These are phyloP conservation scores for Hericium rajendrae DNA, from an alignment of 768 basidiomycete genomes.

Conservation along the genomic window DNA sequence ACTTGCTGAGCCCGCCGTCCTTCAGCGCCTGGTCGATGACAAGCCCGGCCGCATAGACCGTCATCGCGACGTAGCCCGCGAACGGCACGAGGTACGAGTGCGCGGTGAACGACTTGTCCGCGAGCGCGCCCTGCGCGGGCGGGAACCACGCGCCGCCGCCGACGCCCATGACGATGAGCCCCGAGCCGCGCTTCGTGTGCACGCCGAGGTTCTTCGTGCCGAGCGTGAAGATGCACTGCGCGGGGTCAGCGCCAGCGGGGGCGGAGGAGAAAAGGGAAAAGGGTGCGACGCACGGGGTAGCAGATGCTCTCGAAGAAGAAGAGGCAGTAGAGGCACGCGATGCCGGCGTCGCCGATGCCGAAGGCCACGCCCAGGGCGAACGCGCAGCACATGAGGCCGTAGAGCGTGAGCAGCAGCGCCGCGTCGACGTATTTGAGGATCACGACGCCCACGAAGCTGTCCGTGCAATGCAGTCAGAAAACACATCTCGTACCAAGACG, in stretches of 20 bases:
- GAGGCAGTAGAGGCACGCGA: constrained; percentile 52
- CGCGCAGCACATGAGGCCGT: constrained; percentile 39
- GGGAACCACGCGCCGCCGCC: constrained; percentile 67
- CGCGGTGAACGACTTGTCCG: constrained; percentile 37
- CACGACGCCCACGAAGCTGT: constrained; percentile 48
- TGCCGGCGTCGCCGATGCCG: constrained; percentile 41
- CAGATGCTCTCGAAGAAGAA: constrained; percentile 76
- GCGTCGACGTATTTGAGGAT: constrained; percentile 59
- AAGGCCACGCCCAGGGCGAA: constrained; percentile 44
- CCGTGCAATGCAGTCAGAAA: background rate
- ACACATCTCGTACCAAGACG: background rate
- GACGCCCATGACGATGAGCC: constrained; percentile 58
- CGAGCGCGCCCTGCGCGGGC: constrained; percentile 47
- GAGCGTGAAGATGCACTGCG: constrained; percentile 50
- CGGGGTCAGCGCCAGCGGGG: background rate
- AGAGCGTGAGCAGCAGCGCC: constrained; percentile 47
- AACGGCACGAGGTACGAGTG: constrained; percentile 53
- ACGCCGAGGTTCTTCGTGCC: constrained; percentile 55
- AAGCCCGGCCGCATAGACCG: constrained; percentile 46
- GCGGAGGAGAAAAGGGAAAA: background rate
- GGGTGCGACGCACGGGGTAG: constrained; percentile 38
- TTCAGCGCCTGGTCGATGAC: constrained; percentile 41
- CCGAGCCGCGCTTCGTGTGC: constrained; percentile 52
- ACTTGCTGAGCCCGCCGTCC: constrained; percentile 28
- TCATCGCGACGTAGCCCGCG: constrained; percentile 50